Base-by-base conservation (phyloP, 768 basidiomycete genomes). In the Rhodosporidiobolus sp. region DNA sequence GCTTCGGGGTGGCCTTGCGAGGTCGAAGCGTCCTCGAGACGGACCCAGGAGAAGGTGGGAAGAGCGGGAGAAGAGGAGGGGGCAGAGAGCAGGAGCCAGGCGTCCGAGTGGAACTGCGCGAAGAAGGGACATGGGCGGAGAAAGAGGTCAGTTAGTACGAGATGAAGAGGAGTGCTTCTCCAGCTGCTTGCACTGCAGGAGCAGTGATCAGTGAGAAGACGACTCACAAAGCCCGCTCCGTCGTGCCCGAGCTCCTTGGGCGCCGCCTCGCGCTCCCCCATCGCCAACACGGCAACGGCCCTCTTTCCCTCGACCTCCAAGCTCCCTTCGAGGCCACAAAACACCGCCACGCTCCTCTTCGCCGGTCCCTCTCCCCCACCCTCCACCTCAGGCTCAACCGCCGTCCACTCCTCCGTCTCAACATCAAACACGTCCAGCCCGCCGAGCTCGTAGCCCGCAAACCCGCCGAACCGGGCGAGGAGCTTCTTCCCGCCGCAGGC, bases 391-490 rank as follows among this genome's bases (percentile, higher is more conserved):
- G 28, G 43, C 16, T 55, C 64, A 48, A 79, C 52, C 26, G 76
- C 75, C 20, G 63, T 62, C 82, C 79, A 82, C 35, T 57, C 63
- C 61, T 77, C 28, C 0, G 73, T 76, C 12, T 67, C 63, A 10
- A 81, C 68, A 20, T 80, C 78, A 70, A 82, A 84, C 45, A 83
- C 56, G 74, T 83, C 83, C 48, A 84, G 71, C 5, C 77, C 76
- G 11, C 82, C 83, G 14, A 84, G 78, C 63, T 84, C 79, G 49
- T 81, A 66, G 6, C 70, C 77, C 6, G 65, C 79, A 53, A 80
- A 76, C 9, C 75, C 76, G 28, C 82, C 84, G 69, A 82, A 84
- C 9, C 84, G 35, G 19, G 60, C 63, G 52, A 66, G 59, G 32
- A n/a, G 10, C 46, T 26, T 4, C 10, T 79, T 26, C 76, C 67